Evolutionary conservation across 2,329 filamentous ascomycete genomes (phyloP), one percentile per base, ranked within the genome.

Genomic region (Trichoderma atrobrunneum): DNA sequence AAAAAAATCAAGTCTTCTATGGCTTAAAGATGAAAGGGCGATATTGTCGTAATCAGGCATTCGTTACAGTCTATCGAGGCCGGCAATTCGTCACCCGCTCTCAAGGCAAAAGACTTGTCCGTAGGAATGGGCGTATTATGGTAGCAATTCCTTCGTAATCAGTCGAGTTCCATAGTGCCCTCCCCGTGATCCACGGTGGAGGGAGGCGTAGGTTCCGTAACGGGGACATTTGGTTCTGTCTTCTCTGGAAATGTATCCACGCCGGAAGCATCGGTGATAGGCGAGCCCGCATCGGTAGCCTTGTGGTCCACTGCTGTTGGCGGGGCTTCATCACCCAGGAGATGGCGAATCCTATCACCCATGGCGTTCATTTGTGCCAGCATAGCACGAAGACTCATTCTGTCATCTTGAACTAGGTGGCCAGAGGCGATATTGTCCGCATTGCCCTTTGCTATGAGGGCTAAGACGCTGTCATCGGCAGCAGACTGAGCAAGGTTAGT

Each of bases 401-500:
- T 81, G 75, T 89, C 86, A 28, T 79, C 78, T 3, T 80, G 76
- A 18, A 79, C 80, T 24, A 89, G 78, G n/a, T 80, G 76, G 24
- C 82, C 80, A 28, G 74, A 74, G 16, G 81, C 79, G 34, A 88
- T 79, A 68, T 84, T 85, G 54, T 82, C 77, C 1, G 84, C 80
- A 75, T 84, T 84, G 64, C 81, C 82, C 56, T 82, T 83, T n/a
- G 86, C 83, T 78, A 88, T 87, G 68, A 88, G 75, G 10, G 84
- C 78, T 28, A 88, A 75, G n/a, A 86, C 76, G 32, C 76, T 78
- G 2, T 84, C 80, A 68, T 85, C 84, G 26, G 86, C 85, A 70
- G 84, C 76, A 32, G 84, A 78, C 85, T 87, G 21, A 39, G 48
- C 24, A 16, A n/a, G 14, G 74, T 76, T 60, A 76, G 73, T 18